Conservation (phyloP, 1,284 basidiomycete genomes). For the Blastosporella zonata region DNA sequence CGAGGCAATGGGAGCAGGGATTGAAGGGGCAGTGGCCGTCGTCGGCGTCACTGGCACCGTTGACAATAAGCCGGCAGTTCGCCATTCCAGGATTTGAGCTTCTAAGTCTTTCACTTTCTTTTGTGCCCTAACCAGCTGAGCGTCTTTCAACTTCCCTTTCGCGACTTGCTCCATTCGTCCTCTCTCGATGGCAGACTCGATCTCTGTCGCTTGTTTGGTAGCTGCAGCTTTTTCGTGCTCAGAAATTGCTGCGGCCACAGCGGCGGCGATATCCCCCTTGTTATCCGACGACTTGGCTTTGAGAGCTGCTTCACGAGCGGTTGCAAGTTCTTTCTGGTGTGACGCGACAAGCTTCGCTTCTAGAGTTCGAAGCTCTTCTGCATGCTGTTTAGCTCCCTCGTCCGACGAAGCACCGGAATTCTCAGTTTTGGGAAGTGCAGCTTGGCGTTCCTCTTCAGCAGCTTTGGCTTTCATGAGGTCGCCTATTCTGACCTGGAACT, state of each 20-base stretch:
- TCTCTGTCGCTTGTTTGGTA: conserved; percentile 49
- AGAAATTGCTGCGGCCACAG: conserved; percentile 42
- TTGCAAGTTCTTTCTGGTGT: conserved; percentile 54
- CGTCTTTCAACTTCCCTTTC: conserved; percentile 68
- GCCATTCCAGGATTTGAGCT: conserved; percentile 54
- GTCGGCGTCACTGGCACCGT: conserved; percentile 23
- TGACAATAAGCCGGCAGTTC: conserved; percentile 46
- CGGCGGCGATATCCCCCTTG: conserved; percentile 45
- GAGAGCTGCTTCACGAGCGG: conserved; percentile 37
- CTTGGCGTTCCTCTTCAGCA: conserved; percentile 24
- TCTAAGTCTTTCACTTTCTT: conserved; percentile 64
- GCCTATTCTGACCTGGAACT: conserved; percentile 36
- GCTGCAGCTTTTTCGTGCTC: conserved; percentile 46
- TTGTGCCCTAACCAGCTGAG: conserved; percentile 57
- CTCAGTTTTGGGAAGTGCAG: conserved; percentile 43
- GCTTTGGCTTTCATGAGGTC: conserved; percentile 25
- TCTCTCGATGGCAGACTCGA: conserved; percentile 60
- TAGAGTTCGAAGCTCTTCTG: conserved; percentile 54
- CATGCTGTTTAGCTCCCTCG: conserved; percentile 52
- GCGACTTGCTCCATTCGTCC: conserved; percentile 59
- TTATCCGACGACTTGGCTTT: conserved; percentile 28
- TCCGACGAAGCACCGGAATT: conserved; percentile 23
- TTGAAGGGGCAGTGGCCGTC: conserved; percentile 19
- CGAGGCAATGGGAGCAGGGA: conserved; percentile 24
- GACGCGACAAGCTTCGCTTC: conserved; percentile 50